These are phyloP conservation scores for Puccinia horiana DNA, from an alignment of 1,284 basidiomycete species.

Conservation along the genomic window DNA sequence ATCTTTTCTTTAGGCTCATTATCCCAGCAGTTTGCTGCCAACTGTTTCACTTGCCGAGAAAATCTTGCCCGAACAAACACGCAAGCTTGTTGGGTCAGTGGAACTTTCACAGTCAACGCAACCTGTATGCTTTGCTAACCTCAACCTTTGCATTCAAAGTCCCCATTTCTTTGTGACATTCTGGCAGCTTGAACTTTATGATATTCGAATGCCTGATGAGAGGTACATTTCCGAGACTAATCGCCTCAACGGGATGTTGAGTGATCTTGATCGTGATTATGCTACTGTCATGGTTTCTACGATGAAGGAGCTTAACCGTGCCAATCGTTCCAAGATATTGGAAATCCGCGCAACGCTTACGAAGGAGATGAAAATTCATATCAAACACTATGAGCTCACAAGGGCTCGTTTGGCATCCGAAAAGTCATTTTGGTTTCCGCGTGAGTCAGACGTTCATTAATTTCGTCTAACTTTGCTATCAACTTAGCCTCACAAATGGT, in stretches of 20 bases:
- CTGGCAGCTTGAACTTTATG: conserved; percentile 88
- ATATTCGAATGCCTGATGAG: conserved; percentile 69
- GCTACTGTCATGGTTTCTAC: conserved; percentile 51
- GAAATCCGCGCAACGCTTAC: conserved; percentile 63
- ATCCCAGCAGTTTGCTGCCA: conserved; percentile 65
- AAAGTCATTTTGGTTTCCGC: conserved; percentile 80
- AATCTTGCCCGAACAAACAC: conserved; percentile 68
- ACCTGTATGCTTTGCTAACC: conserved; percentile 7
- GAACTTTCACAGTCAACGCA: conserved; percentile 51
- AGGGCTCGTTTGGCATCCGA: conserved; percentile 75
- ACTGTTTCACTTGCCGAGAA: conserved; percentile 72
- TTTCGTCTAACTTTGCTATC: background rate
- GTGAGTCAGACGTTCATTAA: conserved; percentile 62
- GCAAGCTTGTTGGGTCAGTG: conserved; percentile 71
- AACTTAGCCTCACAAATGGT: background rate
- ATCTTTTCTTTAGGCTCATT: conserved; percentile 14
- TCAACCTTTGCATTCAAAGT: conserved; percentile 60
- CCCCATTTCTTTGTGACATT: conserved; percentile 88
- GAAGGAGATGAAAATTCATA: conserved; percentile 74
- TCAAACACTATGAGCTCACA: conserved; percentile 69
- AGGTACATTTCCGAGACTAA: conserved; percentile 60
- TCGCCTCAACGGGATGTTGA: conserved; percentile 58
- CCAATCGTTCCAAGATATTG: conserved; percentile 48
- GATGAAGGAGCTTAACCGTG: conserved; percentile 52
- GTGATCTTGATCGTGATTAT: conserved; percentile 57